Percentiles rank a stretch among this genome's conserved stretches.
These are phyloP conservation scores for Cyberlindnera subsufficiens DNA, from an alignment of 805 yeast genomes.

Conservation along the genomic window DNA sequence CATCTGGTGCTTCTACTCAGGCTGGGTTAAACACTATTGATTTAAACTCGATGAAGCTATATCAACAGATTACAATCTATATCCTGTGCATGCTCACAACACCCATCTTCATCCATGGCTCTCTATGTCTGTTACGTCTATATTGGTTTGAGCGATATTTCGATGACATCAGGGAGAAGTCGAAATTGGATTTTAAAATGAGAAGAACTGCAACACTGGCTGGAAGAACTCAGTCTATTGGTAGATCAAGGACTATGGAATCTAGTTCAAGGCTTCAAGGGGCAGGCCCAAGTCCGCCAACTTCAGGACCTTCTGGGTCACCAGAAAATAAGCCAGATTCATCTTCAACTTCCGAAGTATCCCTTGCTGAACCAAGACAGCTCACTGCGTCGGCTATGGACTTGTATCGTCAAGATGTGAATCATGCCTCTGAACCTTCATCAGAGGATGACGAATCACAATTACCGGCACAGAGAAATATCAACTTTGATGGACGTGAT, in stretches of 20 bases:
- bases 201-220: conserved; percentile 74
- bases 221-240: conserved; percentile 36
- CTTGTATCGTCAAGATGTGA: conserved; percentile 4
- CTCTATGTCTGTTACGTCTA: conserved; percentile 67
- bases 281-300: not conserved
- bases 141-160: conserved; percentile 88
- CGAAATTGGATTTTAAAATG: conserved; percentile 77
- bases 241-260: conserved; percentile 12
- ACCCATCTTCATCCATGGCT: conserved; percentile 84
- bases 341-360: conserved; percentile 12
- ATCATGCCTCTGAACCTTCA: conserved; percentile 22
- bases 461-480: conserved; percentile 8
- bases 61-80: conserved; percentile 77
- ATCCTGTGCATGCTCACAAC: conserved; percentile 62
- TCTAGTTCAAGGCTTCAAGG: conserved; percentile 4
- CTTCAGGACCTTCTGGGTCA: conserved; percentile 1
- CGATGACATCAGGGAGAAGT: conserved; percentile 69
- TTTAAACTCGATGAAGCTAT: conserved; percentile 53
- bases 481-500: conserved; percentile 6
- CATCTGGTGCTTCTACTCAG: conserved; percentile 78
- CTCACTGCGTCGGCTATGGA: conserved; percentile 8
- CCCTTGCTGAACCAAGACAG: conserved; percentile 1
- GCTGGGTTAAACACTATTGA: conserved; percentile 87
- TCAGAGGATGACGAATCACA: conserved; percentile 13
- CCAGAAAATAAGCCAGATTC: conserved; percentile 6